These are phyloP conservation scores for Fraxinus xanthoxyloides DNA, from an alignment of 305 asterid species.

Conservation along the genomic window DNA sequence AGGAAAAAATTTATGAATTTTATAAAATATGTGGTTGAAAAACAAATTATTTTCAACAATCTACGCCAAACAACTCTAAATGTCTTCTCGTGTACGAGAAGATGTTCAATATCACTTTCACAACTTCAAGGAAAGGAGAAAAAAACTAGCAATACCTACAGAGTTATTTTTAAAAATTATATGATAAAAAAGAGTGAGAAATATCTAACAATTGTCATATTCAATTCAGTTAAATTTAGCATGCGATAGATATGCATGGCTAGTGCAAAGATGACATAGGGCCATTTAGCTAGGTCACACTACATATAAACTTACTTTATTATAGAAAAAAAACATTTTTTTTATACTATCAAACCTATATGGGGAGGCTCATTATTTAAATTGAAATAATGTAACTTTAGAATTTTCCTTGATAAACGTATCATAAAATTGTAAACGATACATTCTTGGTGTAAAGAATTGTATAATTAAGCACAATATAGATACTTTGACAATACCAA, in stretches of 20 bases:
- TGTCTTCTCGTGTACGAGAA: not conserved
- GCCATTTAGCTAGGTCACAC: not conserved
- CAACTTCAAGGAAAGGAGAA: not conserved
- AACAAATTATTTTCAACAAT: not conserved
- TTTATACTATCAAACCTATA: not conserved
- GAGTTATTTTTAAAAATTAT: too few species aligned
- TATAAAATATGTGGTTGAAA: too few species aligned
- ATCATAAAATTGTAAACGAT: not conserved
- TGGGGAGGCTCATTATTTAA: not conserved
- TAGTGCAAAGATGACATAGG: not conserved
- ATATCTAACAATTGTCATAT: not conserved
- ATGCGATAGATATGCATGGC: not conserved
- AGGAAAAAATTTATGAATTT: too few species aligned
- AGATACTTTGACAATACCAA: not conserved
- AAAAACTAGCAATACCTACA: not conserved
- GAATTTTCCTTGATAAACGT: not conserved
- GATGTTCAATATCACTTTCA: too few species aligned
- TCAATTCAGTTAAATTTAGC: not conserved
- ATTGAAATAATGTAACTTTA: not conserved
- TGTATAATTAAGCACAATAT: not conserved
- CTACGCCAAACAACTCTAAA: not conserved
- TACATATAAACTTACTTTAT: not conserved
- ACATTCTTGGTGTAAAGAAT: not conserved
- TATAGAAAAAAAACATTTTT: too few species aligned
- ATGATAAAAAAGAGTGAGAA: not conserved